phyloP scores from a whole-genome alignment of 2,329 filamentous ascomycete species.

The Xylariaceae sp. region DNA sequence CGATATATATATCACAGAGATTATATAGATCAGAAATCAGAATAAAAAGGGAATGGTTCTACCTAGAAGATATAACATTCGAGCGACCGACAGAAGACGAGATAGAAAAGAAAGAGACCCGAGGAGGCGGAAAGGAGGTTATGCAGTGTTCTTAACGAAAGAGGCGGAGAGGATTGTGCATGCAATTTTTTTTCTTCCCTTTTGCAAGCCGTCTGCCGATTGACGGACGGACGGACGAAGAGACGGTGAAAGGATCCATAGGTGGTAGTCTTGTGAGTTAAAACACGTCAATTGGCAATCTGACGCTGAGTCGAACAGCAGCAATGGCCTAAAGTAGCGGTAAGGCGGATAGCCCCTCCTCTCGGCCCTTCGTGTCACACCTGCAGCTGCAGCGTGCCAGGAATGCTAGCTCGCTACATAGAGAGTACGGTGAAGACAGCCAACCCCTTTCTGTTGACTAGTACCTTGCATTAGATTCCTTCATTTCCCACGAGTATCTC shows the following conservation, averaged over 20 bases:
- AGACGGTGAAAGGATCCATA: slow-evolving; percentile 18
- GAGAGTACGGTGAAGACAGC: too few relatives aligned
- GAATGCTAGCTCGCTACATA: not conserved
- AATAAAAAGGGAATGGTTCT: too few relatives aligned
- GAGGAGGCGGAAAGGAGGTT: slow-evolving; percentile 16
- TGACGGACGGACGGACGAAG: slow-evolving; percentile 18
- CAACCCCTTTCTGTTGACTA: too few relatives aligned
- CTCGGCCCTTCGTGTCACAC: slow-evolving; percentile 15
- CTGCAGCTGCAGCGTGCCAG: slow-evolving; percentile 6
- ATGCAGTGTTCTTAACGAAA: slow-evolving; percentile 24
- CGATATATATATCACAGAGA: slow-evolving; percentile 6
- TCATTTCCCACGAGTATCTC: too few relatives aligned
- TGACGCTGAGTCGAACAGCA: too few relatives aligned
- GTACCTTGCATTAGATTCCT: too few relatives aligned
- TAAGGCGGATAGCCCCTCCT: slow-evolving; percentile 16
- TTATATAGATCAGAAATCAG: too few relatives aligned
- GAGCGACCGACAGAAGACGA: too few relatives aligned
- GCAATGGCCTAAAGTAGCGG: slow-evolving; percentile 10
- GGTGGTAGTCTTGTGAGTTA: too few relatives aligned
- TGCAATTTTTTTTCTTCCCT: slow-evolving; percentile 15
- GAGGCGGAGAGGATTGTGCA: slow-evolving; percentile 25
- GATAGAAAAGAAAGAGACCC: slow-evolving; percentile 18
- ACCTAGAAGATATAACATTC: too few relatives aligned
- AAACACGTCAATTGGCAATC: too few relatives aligned
- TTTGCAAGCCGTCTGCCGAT: slow-evolving; percentile 12